Base-by-base conservation (phyloP, 2,329 filamentous ascomycete species). In the Alternaria metachromatica region DNA sequence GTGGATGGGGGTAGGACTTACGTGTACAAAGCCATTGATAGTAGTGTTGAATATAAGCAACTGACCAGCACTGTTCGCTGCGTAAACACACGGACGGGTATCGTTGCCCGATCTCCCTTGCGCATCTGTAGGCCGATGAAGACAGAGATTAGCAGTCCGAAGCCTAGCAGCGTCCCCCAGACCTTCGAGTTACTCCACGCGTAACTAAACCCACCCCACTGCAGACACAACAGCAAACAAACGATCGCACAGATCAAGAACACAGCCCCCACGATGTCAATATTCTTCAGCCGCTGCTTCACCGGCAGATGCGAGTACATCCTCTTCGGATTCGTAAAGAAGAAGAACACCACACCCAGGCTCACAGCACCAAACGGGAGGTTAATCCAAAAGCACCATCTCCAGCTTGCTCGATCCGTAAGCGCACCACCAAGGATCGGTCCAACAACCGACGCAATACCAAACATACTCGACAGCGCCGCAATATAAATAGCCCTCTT, bases 81-180 rank as follows among this genome's bases (percentile, higher is more conserved):
- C 51, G 75, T 78, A 63, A 84, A 74, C 0, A 79, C 70, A 3
- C 73, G 63, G 2, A 73, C 28, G 0, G 75, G 75, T 4, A 80
- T 73, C 0, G 77, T 80, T 5, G 76, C 76, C 6, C 69, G 63
- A 18, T 79, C 76, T 13, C 70, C 64, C 46, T 75, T 71, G 18
- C 71, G 64, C 30, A 78, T 60, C 50, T 80, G 75, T 10, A 79
- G 68, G 11, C 20, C 64, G 48, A 79, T 73, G 64, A 88, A 87
- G 5, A 80, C 66, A 21, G 83, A 72, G 41, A 84, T 78, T 1
- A 84, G 69, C 0, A 87, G 73, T 0, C 80, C 85, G 21, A 84
- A 84, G 1, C 85, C 71, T 5, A 85, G 77, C 72, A 86, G 84
- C 2, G 84, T 77, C 0, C 80, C 81, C 64, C 88, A 88, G n/a